Percentiles rank a stretch among this genome's conserved stretches.
These are phyloP conservation scores for Raddia guianensis DNA, from an alignment of 176 grass and related monocot species.

Conservation along the genomic window DNA sequence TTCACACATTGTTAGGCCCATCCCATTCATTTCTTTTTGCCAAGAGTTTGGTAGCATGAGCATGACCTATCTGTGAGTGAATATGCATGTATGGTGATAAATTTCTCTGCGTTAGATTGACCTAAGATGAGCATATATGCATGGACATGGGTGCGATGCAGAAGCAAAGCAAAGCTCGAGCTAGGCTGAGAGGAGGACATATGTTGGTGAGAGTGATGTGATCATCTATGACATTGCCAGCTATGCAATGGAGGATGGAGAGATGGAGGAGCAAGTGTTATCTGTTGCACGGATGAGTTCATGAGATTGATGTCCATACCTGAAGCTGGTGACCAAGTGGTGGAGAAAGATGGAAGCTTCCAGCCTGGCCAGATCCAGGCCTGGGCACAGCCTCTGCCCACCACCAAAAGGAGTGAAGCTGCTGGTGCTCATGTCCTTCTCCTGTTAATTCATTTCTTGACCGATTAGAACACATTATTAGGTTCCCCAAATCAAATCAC, in stretches of 20 bases:
- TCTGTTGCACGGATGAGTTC: neutral
- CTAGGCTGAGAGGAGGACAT: neutral
- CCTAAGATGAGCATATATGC: too few species aligned
- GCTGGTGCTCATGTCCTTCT: slow-evolving; percentile 71
- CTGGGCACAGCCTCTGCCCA: slow-evolving; percentile 96
- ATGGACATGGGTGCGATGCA: neutral
- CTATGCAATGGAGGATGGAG: neutral
- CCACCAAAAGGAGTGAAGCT: slow-evolving; percentile 97
- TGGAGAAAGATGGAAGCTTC: slow-evolving; percentile 99
- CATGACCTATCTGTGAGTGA: neutral
- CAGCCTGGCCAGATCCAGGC: slow-evolving; percentile 95
- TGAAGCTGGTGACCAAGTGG: slow-evolving; percentile 97
- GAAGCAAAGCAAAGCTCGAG: neutral
- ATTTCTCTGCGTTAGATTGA: neutral
- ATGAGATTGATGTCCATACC: slow-evolving; percentile 51
- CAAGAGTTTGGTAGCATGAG: neutral
- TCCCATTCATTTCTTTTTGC: neutral
- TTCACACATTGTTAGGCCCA: slow-evolving; percentile 30
- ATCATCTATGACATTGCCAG: neutral
- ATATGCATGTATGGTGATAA: neutral
- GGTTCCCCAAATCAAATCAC: slow-evolving; percentile 40
- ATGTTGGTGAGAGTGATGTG: neutral
- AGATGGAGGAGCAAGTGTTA: neutral
- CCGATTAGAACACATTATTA: slow-evolving; percentile 44
- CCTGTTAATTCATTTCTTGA: slow-evolving; percentile 68